Conservation (phyloP, 352 stramenopile species). For the Globisporangium alternatum region DNA sequence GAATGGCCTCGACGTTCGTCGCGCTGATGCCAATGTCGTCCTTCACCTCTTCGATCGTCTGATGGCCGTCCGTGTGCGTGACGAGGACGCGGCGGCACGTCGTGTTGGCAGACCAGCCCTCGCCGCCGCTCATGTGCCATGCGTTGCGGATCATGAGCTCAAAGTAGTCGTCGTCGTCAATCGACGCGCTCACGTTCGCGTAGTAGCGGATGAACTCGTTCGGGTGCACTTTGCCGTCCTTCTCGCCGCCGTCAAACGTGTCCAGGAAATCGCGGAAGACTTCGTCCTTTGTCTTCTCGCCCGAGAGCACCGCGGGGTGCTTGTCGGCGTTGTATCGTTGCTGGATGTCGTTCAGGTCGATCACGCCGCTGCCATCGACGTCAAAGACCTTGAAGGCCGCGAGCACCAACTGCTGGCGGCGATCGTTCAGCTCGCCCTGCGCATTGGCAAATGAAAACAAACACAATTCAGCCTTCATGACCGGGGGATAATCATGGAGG, state of each 20-base stretch:
- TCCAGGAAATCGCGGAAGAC: conserved; percentile 33
- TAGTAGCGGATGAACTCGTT: conserved; percentile 69
- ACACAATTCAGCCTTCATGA: background rate
- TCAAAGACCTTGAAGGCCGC: conserved; percentile 74
- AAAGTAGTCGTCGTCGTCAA: conserved; percentile 86
- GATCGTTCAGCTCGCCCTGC: conserved; percentile 35
- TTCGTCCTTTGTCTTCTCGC: conserved; percentile 30
- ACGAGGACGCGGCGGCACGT: conserved; percentile 66
- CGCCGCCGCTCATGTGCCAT: conserved; percentile 75
- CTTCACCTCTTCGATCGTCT: conserved; percentile 46
- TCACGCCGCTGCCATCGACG: conserved; percentile 48
- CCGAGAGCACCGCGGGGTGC: conserved; percentile 52
- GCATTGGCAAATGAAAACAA: conserved; percentile 11
- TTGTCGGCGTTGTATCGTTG: conserved; percentile 42
- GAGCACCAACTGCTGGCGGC: conserved; percentile 53
- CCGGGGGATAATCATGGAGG: background rate
- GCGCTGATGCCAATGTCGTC: conserved; percentile 41
- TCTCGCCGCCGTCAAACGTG: conserved; percentile 37
- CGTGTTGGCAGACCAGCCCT: conserved; percentile 56
- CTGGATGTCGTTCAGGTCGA: conserved; percentile 45
- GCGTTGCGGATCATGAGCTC: conserved; percentile 82
- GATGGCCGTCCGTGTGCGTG: conserved; percentile 43
- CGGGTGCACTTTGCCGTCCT: conserved; percentile 32
- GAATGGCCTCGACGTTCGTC: conserved; percentile 26
- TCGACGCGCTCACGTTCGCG: conserved; percentile 58